Base-by-base conservation (phyloP, 768 basidiomycete genomes). In the Tricholoma terreum region DNA sequence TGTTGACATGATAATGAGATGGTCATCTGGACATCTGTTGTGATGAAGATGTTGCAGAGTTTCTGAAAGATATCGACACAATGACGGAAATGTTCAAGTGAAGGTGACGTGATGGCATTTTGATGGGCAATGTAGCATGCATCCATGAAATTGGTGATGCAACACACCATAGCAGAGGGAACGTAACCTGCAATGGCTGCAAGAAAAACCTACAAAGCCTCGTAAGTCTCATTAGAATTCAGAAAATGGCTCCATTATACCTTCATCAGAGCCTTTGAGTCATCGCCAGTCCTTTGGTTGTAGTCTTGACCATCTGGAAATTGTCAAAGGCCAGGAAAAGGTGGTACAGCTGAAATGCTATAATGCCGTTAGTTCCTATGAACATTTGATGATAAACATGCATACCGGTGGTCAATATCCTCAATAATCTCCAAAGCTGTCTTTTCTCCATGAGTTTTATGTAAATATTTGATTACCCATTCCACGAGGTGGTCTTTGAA, bases 371-470 rank as follows among this genome's bases (percentile, higher is more conserved):
- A 27, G 21, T n/a, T 60, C 30, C 9, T 30, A 49, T 10, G n/a
- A 49, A 58, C 21, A 46, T 48, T 54, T 36, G 36, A 24, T 30
- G 53, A 17, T n/a, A 12, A 21, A 48, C 38, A 19, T 24, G 65
- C 68, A 36, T 57, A 75, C 76, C 68, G 65, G 1, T 52, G 67
- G 54, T 77, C 73, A 58, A 76, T 76, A 51, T 77, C 74, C 50
- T n/a, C n/a, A n/a, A n/a, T n/a, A n/a, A n/a, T n/a, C n/a, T n/a
- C n/a, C n/a, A n/a, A n/a, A n/a, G n/a, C 71, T 1, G 31, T 22
- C n/a, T 62, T 50, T 31, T 69, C 58, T 3, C 63, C 58, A 58
- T 69, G 56, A 15, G 33, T 43, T 3, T 56, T 5, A 2, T 40
- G 11, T 3, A 80, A 60, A 40, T 74, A 77, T 10, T 71, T 58